Evolutionary conservation across 257 asterid species (phyloP).

Genomic region (Solanum sparsipilum): DNA sequence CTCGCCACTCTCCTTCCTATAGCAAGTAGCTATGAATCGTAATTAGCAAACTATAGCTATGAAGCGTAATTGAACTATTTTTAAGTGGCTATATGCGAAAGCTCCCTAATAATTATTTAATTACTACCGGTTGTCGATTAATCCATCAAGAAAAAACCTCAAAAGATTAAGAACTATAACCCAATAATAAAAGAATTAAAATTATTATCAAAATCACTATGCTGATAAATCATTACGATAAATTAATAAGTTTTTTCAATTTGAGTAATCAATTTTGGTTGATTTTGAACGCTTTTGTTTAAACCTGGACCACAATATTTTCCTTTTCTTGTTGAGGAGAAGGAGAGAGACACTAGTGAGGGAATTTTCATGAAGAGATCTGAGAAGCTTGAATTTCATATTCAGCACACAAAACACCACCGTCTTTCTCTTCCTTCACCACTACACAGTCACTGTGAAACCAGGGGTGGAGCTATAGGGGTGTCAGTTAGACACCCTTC

Average conservation of each 20-base stretch:
- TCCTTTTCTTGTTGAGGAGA: no score
- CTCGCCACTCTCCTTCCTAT: neutral
- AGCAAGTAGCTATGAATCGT: neutral
- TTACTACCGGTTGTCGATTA: neutral
- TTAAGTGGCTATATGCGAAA: neutral
- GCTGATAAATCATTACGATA: neutral
- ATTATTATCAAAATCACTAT: neutral
- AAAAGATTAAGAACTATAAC: neutral
- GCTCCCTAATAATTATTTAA: no score
- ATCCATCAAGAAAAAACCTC: neutral
- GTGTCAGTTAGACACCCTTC: neutral
- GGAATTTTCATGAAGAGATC: no score
- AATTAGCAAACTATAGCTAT: neutral
- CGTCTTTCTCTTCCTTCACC: neutral
- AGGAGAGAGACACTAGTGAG: no score
- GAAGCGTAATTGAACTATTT: no score
- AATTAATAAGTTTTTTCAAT: neutral
- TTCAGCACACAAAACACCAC: no score
- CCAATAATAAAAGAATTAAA: no score
- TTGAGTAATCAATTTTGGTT: neutral
- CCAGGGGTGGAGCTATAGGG: neutral
- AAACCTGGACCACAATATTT: neutral
- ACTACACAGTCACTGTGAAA: neutral
- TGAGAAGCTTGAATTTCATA: no score
- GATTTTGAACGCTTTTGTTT: neutral